A percentile compares a stretch with the other conserved stretches of the same genome.
phyloP scores from a whole-genome alignment of 306 rosid genomes.

The Carpinus fangiana region DNA sequence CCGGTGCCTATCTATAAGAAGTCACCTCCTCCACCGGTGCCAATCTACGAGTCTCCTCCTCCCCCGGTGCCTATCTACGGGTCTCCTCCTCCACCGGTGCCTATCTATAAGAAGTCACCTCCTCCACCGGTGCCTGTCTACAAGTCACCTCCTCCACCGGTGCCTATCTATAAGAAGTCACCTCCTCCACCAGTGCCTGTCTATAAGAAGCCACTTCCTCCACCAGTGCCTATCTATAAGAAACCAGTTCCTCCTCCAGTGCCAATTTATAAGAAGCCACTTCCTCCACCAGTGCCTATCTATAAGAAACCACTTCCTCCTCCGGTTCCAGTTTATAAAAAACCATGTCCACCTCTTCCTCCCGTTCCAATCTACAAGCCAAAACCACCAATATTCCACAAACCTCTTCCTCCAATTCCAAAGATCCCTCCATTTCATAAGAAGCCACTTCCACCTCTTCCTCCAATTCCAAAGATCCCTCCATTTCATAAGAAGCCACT shows the following conservation, averaged over 20 bases:
- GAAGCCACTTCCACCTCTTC: constrained; percentile 22
- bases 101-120: not conserved
- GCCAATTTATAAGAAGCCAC: constrained; percentile 17
- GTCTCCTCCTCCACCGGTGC: constrained; percentile 16
- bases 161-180: constrained; percentile 17
- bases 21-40: constrained; percentile 23
- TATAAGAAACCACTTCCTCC: constrained; percentile 36
- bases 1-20: constrained; percentile 11
- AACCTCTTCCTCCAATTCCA: constrained; percentile 21
- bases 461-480: constrained; percentile 17
- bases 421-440: constrained; percentile 16
- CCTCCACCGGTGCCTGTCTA: constrained; percentile 16
- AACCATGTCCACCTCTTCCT: constrained; percentile 10
- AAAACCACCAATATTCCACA: not conserved
- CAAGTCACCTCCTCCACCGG: constrained; percentile 18
- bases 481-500: constrained; percentile 19
- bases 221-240: constrained; percentile 1
- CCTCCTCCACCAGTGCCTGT: constrained; percentile 27
- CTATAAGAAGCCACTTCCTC: constrained; percentile 30
- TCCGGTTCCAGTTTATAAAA: not conserved
- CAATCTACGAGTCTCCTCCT: constrained; percentile 15
- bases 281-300: constrained; percentile 25
- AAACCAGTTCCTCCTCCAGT: constrained; percentile 30
- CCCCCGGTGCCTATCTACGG: constrained; percentile 19
- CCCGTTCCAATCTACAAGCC: not conserved